phyloP scores from a whole-genome alignment of 805 yeast species.

The Cyberlindnera euphorbiae region DNA sequence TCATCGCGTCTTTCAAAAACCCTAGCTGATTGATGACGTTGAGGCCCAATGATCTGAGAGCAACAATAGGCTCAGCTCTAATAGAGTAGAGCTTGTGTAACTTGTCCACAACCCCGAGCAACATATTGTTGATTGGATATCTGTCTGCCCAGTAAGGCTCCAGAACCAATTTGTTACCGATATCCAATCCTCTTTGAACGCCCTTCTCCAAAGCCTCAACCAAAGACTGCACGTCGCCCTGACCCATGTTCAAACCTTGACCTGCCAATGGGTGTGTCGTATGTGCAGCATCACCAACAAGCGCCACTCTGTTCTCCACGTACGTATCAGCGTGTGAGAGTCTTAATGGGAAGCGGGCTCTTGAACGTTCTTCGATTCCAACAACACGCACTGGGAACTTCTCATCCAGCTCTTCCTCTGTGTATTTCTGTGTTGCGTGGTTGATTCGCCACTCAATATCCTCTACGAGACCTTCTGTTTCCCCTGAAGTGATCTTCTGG shows the following conservation, averaged over 20 bases:
- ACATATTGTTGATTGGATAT: constrained; percentile 71
- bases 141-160: constrained; percentile 87
- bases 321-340: constrained; percentile 89
- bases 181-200: constrained; percentile 73
- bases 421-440: constrained; percentile 31
- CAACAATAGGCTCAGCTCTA: constrained; percentile 68
- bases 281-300: constrained; percentile 98
- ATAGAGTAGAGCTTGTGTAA: constrained; percentile 82
- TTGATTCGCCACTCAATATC: constrained; percentile 73
- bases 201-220: constrained; percentile 68
- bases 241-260: constrained; percentile 98
- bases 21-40: constrained; percentile 58
- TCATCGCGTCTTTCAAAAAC: constrained; percentile 65
- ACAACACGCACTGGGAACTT: constrained; percentile 63
- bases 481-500: constrained; percentile 33
- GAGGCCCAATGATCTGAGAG: constrained; percentile 71
- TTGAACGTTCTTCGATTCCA: constrained; percentile 52
- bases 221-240: constrained; percentile 77
- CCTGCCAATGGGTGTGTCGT: constrained; percentile 97
- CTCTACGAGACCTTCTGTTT: constrained; percentile 43
- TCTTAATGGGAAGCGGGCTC: constrained; percentile 86
- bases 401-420: constrained; percentile 47
- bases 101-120: constrained; percentile 88
- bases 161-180: constrained; percentile 74
- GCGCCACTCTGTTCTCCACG: constrained; percentile 75